Conservation (phyloP, 78 protist genomes). For the Chrysochromulina parva region DNA sequence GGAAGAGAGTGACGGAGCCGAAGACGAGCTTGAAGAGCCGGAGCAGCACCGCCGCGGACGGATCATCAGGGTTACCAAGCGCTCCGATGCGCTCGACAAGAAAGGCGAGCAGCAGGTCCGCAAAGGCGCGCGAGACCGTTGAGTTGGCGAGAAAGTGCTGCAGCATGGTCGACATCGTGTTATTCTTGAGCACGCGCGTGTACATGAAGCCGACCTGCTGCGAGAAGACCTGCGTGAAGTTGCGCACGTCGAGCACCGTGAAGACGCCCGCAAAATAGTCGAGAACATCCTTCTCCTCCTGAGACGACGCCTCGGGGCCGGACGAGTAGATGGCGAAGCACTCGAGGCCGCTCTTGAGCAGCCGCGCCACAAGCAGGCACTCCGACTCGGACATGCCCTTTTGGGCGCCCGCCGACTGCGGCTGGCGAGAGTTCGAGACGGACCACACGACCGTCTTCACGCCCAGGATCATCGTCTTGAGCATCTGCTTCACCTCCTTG, state of each 20-base stretch:
- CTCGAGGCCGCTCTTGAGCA: slow-evolving; percentile 64
- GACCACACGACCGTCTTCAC: slow-evolving; percentile 58
- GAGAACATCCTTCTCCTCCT: slow-evolving; percentile 54
- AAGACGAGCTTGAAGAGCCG: slow-evolving; percentile 79
- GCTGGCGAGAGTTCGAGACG: slow-evolving; percentile 35
- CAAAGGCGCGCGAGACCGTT: slow-evolving; percentile 24
- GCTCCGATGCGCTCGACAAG: slow-evolving; percentile 42
- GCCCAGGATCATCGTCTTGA: slow-evolving; percentile 76
- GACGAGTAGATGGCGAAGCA: slow-evolving; percentile 65
- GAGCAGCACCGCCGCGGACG: slow-evolving; percentile 32
- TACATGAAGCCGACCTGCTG: slow-evolving; percentile 58
- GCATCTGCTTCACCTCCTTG: slow-evolving; percentile 44
- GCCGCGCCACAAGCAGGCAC: slow-evolving; percentile 40
- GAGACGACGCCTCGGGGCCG: neutral
- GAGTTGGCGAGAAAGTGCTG: slow-evolving; percentile 77
- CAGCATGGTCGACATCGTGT: slow-evolving; percentile 62
- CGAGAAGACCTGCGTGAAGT: slow-evolving; percentile 64
- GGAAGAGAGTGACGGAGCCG: slow-evolving; percentile 57
- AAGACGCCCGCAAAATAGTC: slow-evolving; percentile 84
- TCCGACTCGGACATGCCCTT: slow-evolving; percentile 53
- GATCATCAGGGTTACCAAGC: slow-evolving; percentile 37
- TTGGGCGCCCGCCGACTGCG: slow-evolving; percentile 1
- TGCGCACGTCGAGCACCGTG: slow-evolving; percentile 67
- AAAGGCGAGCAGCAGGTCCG: slow-evolving; percentile 63
- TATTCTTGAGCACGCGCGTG: slow-evolving; percentile 44